A percentile compares a stretch with the other conserved stretches of the same genome.
Evolutionary conservation across 2,329 filamentous ascomycete genomes (phyloP).

Genomic region (Byssoonygena ceratinophila): DNA sequence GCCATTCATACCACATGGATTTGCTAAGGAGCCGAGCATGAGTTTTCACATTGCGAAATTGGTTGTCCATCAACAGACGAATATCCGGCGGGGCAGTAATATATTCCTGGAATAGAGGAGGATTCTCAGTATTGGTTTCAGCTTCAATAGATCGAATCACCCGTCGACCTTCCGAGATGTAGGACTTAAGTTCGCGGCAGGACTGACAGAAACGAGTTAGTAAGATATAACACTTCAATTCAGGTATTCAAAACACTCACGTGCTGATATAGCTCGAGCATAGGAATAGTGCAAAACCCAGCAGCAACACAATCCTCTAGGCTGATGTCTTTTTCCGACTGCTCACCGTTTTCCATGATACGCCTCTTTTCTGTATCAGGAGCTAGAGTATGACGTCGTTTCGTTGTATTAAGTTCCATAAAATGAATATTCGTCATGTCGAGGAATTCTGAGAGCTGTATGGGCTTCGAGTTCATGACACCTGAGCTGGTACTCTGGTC

Average conservation of each 20-base stretch:
- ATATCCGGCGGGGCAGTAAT: constrained; percentile 73
- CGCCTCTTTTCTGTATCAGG: constrained; percentile 38
- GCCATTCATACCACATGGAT: constrained; percentile 97
- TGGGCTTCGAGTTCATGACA: constrained; percentile 47
- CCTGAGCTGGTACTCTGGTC: not conserved
- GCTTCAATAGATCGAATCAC: constrained; percentile 85
- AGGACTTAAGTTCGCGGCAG: constrained; percentile 89
- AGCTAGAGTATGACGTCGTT: constrained; percentile 72
- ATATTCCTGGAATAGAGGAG: constrained; percentile 84
- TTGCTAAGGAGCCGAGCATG: constrained; percentile 84
- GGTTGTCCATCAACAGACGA: constrained; percentile 80
- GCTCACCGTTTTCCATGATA: constrained; percentile 20
- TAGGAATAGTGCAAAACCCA: constrained; percentile 80
- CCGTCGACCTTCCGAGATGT: constrained; percentile 83
- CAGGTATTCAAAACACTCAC: constrained; percentile 37
- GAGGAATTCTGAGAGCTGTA: constrained; percentile 80
- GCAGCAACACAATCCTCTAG: constrained; percentile 76
- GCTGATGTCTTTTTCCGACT: constrained; percentile 24
- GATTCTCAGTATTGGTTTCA: constrained; percentile 82
- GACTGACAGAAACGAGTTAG: constrained; percentile 41
- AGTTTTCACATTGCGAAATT: constrained; percentile 95
- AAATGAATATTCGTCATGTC: constrained; percentile 95
- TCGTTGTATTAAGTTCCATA: constrained; percentile 96
- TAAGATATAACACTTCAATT: constrained; percentile 6
- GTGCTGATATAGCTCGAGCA: constrained; percentile 90